Conservation (phyloP, 129 eudicot genomes). For the Chrysanthemum seticuspe region DNA sequence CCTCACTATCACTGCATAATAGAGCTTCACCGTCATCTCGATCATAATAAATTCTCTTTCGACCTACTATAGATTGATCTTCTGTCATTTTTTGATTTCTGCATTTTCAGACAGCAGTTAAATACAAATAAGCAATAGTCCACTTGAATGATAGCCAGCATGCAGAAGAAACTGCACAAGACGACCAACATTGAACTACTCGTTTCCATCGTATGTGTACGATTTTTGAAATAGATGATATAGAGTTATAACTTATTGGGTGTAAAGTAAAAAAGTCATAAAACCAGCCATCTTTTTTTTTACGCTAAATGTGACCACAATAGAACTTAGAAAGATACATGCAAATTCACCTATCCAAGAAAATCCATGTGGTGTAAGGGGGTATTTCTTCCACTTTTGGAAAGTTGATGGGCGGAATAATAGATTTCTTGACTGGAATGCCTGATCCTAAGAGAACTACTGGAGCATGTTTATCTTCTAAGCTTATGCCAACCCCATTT, state of each 20-base stretch:
- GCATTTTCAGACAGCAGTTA: constrained; percentile 28
- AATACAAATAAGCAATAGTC: constrained; percentile 5
- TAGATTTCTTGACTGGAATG: constrained; percentile 50
- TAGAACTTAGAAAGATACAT: background rate
- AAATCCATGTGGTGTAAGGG: constrained; percentile 67
- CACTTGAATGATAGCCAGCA: constrained; percentile 10
- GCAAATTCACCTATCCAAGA: constrained; percentile 56
- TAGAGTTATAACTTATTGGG: no score
- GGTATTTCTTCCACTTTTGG: constrained; percentile 54
- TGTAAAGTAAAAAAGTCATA: no score
- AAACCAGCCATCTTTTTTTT: no score
- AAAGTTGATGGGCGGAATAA: constrained; percentile 55
- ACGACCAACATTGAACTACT: constrained; percentile 1
- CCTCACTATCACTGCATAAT: constrained; percentile 80
- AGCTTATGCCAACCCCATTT: constrained; percentile 44
- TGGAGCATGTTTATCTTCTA: constrained; percentile 51
- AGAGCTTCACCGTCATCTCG: constrained; percentile 77
- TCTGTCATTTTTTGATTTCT: constrained; percentile 86
- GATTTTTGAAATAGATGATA: no score
- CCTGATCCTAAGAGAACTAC: constrained; percentile 59
- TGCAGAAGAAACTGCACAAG: constrained; percentile 11
- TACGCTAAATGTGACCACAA: background rate
- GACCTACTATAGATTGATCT: constrained; percentile 79
- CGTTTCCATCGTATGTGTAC: no score
- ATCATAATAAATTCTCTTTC: constrained; percentile 87